These are phyloP conservation scores for Pochonia chlamydosporia DNA, from an alignment of 2,329 filamentous ascomycete genomes.

Conservation along the genomic window DNA sequence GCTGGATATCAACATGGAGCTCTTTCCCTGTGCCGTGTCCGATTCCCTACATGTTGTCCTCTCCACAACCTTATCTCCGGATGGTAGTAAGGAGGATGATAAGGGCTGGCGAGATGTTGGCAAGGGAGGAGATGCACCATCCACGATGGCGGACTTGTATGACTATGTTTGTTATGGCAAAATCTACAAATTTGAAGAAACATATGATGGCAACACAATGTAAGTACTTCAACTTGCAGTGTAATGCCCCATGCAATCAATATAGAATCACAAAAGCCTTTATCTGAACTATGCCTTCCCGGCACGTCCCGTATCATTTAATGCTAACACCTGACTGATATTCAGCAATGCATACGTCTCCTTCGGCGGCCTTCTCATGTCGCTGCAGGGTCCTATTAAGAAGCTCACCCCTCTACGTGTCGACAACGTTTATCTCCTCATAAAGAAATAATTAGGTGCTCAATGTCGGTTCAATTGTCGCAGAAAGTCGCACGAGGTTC, in stretches of 20 bases:
- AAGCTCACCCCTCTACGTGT: constrained; percentile 89
- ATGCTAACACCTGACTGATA: constrained; percentile 4
- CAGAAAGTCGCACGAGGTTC: neutral
- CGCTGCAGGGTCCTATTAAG: constrained; percentile 89
- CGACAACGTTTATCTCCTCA: constrained; percentile 86
- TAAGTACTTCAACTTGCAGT: constrained; percentile 28
- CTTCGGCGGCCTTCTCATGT: constrained; percentile 87
- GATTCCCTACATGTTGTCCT: constrained; percentile 77
- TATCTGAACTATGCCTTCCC: no score
- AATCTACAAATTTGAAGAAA: constrained; percentile 84
- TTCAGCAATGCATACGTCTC: constrained; percentile 86
- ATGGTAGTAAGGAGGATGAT: constrained; percentile 72
- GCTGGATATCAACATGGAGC: constrained; percentile 90
- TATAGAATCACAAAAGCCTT: no score
- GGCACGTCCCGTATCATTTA: no score
- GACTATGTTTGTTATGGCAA: constrained; percentile 88
- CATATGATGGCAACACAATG: constrained; percentile 75
- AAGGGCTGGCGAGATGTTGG: constrained; percentile 76
- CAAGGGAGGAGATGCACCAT: constrained; percentile 46
- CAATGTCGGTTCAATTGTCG: neutral
- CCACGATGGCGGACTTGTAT: constrained; percentile 69
- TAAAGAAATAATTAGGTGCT: constrained; percentile 61
- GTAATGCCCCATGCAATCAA: neutral
- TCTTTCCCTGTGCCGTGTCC: constrained; percentile 71
- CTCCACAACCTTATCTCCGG: constrained; percentile 78